These are phyloP conservation scores for Moesziomyces sp. DNA, from an alignment of 1,284 basidiomycete species.

Conservation along the genomic window DNA sequence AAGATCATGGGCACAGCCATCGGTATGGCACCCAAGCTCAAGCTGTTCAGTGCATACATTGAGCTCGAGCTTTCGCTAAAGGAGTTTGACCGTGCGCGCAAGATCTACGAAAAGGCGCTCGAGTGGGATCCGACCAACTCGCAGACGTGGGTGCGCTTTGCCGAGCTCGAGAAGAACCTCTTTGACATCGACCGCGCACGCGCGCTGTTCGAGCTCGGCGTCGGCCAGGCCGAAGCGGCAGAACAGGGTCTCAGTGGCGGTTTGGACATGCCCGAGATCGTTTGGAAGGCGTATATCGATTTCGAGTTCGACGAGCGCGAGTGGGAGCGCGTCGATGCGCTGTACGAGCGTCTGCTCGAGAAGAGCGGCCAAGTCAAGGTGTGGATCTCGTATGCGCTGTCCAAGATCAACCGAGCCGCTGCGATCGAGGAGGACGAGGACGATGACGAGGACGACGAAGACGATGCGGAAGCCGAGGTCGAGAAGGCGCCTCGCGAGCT, in stretches of 20 bases:
- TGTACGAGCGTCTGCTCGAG: constrained; percentile 89
- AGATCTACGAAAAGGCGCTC: constrained; percentile 90
- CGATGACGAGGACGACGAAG: constrained; percentile 75
- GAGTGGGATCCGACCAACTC: constrained; percentile 65
- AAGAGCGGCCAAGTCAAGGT: constrained; percentile 91
- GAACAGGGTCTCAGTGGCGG: constrained; percentile 69
- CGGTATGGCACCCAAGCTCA: constrained; percentile 93
- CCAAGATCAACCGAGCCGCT: constrained; percentile 72
- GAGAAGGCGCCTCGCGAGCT: constrained; percentile 34
- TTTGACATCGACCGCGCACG: constrained; percentile 92
- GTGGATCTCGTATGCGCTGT: constrained; percentile 69
- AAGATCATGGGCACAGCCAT: constrained; percentile 91
- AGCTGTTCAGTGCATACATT: constrained; percentile 67
- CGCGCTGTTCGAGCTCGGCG: constrained; percentile 93
- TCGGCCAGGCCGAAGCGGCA: constrained; percentile 74
- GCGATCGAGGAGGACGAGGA: constrained; percentile 77
- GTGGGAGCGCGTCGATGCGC: constrained; percentile 80
- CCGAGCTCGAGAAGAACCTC: constrained; percentile 90
- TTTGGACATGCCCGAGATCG: constrained; percentile 95
- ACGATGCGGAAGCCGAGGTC: constrained; percentile 72
- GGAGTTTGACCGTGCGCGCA: constrained; percentile 94
- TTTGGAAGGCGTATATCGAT: constrained; percentile 88
- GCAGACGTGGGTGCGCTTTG: constrained; percentile 88
- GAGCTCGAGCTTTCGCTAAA: constrained; percentile 64
- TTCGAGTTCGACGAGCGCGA: constrained; percentile 95